A percentile compares a stretch with the other conserved stretches of the same genome.
phyloP scores from a whole-genome alignment of 2,329 filamentous ascomycete species.

The Colletotrichum sp. region DNA sequence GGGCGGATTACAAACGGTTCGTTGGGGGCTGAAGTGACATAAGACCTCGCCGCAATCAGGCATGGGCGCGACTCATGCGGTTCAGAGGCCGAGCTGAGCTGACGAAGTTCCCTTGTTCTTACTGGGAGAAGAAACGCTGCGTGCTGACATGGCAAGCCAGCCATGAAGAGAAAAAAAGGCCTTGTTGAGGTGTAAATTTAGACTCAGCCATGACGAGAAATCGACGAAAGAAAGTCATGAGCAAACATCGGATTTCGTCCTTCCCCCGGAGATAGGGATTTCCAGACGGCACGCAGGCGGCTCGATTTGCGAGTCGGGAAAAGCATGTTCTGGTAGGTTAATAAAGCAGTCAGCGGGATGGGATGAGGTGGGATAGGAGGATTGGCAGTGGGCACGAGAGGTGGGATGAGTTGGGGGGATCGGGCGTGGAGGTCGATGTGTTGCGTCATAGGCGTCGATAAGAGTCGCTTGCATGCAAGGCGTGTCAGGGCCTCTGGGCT shows the following conservation, averaged over 20 bases:
- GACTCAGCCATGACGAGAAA: not conserved
- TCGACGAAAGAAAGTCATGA: not conserved
- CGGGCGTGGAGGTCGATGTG: not conserved
- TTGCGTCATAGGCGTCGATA: slow-evolving; percentile 22
- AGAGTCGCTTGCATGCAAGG: slow-evolving; percentile 19
- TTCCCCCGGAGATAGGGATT: not conserved
- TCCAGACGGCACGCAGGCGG: not conserved
- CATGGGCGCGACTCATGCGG: slow-evolving; percentile 11
- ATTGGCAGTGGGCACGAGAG: not conserved
- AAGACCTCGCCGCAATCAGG: not conserved
- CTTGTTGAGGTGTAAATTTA: not conserved
- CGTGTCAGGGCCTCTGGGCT: not conserved
- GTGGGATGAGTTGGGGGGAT: slow-evolving; percentile 9
- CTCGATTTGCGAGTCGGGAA: not conserved
- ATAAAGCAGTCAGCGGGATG: not conserved
- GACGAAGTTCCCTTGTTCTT: not conserved
- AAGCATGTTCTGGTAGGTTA: not conserved
- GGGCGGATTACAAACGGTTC: not conserved
- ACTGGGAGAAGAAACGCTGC: not conserved
- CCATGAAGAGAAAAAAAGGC: not conserved
- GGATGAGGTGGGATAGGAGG: not conserved
- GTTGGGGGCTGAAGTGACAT: slow-evolving; percentile 15
- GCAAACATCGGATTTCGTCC: not conserved
- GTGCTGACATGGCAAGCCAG: not conserved
- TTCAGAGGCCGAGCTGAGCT: not conserved